Base-by-base conservation (phyloP, 371 early-diverging fungal genomes). In the Mortierella sp. region DNA sequence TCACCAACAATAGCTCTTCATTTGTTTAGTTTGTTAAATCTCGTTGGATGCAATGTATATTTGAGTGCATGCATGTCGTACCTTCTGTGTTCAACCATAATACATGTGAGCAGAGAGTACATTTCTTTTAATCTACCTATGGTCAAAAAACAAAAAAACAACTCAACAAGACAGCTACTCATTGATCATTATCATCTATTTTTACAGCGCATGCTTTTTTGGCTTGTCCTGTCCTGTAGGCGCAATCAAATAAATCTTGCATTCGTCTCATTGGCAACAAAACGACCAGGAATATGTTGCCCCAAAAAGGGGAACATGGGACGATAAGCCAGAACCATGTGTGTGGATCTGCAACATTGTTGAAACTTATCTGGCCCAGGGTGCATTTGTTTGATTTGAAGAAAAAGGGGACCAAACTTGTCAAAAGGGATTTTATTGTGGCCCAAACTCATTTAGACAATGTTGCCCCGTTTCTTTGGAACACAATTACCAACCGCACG, bases 241-340 rank as follows among this genome's bases (percentile, higher is more conserved):
- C n/a, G 51, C 51, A 28, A 55, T 30, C 55, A 55, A 55, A 55
- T 55, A 28, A 55, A 55, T 24, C 55, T 24, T 28, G 55, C 55
- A 55, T 28, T 4, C 6, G 20, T 52, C 20, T n/a, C 24, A n/a
- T 54, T 54, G 54, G 8, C 54, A 24, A 54, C 54, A 18, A 49
- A 49, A 49, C n/a, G 12, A 24, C 26, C 2, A 24, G 12, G 12
- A 24, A 54, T 24, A 55, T 28, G 14, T 30, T 55, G 55, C 24
- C 4, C 30, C 28, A 55, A 55, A 55, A 55, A 28, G 18, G 18
- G 30, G 30, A 28, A 26, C 51, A 51, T 51, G 14, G 51, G 22
- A 51, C n/a, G n/a, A 52, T n/a, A 52, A 52, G 8, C 12, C 14
- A 24, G 52, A 14, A 55, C 55, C 55, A 55, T 55, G 55, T 55